Evolutionary conservation across 1,284 basidiomycete species (phyloP).

Genomic region (Ustilago cynodontis): DNA sequence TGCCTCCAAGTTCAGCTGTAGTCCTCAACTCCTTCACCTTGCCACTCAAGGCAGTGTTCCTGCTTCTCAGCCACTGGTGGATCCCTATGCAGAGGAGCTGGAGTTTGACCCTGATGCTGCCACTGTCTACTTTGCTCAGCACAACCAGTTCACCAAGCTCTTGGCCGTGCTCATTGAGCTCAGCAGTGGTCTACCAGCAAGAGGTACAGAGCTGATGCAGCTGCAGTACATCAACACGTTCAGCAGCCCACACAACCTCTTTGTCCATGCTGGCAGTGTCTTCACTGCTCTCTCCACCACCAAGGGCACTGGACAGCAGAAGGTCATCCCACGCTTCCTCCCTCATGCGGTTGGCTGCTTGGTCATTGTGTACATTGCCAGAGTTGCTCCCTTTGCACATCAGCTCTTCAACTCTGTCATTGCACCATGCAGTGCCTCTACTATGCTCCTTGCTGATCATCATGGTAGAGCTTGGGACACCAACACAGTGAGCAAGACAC

Average conservation of each 20-base stretch:
- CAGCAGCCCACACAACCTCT: neutral
- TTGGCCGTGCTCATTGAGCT: constrained; percentile 8
- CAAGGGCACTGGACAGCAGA: neutral
- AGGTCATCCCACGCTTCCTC: constrained; percentile 8
- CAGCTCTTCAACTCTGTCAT: neutral
- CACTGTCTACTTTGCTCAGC: neutral
- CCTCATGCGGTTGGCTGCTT: constrained; percentile 5
- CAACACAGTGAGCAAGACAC: neutral
- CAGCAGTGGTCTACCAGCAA: constrained; percentile 1
- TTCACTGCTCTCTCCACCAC: constrained; percentile 2
- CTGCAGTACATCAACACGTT: constrained; percentile 7
- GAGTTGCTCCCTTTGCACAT: neutral
- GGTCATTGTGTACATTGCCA: neutral
- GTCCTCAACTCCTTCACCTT: neutral
- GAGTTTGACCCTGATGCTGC: constrained; percentile 3
- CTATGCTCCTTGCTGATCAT: constrained; percentile 3
- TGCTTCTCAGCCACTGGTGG: neutral
- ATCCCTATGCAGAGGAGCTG: neutral
- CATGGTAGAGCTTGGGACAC: neutral
- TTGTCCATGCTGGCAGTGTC: neutral
- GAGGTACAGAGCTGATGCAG: constrained; percentile 11
- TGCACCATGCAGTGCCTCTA: neutral
- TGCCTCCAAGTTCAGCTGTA: neutral
- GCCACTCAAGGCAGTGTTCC: neutral
- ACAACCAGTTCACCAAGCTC: constrained; percentile 8